A percentile compares a stretch with the other conserved stretches of the same genome.
Evolutionary conservation across 192 early-diverging fungal species (phyloP).

Genomic region (Backusella circina): DNA sequence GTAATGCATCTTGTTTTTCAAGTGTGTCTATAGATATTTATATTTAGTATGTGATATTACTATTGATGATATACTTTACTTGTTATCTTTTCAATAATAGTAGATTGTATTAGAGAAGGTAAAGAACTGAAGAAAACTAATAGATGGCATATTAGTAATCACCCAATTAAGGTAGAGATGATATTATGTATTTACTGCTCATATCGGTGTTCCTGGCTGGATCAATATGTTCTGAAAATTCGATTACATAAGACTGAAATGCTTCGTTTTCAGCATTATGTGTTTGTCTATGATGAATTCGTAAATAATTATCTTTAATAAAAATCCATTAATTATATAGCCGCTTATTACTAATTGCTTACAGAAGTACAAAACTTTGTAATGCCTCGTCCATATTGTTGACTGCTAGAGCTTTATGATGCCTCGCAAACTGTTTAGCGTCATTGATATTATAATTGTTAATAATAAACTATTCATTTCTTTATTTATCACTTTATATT

Average conservation of each 20-base stretch:
- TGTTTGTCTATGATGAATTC: slow-evolving; percentile 14
- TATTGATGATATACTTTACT: slow-evolving; percentile 10
- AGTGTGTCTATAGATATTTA: background rate
- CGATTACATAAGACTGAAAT: slow-evolving; percentile 24
- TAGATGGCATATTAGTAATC: background rate
- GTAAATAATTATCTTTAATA: background rate
- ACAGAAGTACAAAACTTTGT: slow-evolving; percentile 19
- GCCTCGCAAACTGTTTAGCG: slow-evolving; percentile 3
- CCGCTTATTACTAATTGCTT: background rate
- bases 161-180: background rate
- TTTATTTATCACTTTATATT: background rate
- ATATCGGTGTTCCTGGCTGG: slow-evolving; percentile 17
- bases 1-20: slow-evolving; percentile 16
- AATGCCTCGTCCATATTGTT: slow-evolving; percentile 14
- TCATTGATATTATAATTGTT: background rate
- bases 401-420: background rate
- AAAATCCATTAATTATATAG: background rate
- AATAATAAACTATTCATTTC: background rate
- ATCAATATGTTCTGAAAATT: slow-evolving; percentile 23
- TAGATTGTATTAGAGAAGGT: slow-evolving; percentile 22
- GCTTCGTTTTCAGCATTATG: slow-evolving; percentile 19
- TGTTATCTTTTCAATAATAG: slow-evolving; percentile 23
- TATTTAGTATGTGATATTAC: slow-evolving; percentile 5
- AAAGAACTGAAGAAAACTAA: slow-evolving; percentile 28
- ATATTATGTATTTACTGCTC: slow-evolving; percentile 10